phyloP scores from a whole-genome alignment of 31 red algal species.

The Pterothamnion heteromorphum region DNA sequence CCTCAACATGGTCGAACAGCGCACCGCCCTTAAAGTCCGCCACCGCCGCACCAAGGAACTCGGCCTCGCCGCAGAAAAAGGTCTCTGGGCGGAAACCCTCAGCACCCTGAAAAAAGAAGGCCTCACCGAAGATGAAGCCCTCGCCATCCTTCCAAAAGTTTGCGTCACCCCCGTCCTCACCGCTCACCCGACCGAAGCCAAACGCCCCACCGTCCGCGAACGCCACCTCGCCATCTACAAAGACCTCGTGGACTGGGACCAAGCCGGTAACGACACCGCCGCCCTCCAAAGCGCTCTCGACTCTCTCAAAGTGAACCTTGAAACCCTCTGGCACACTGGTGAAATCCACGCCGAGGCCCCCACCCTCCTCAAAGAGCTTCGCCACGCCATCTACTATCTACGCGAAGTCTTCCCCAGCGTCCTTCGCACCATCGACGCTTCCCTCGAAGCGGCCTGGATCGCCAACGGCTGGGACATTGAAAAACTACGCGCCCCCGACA shows the following conservation, averaged over 20 bases:
- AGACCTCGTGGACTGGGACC: constrained; percentile 44
- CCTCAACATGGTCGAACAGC: constrained; percentile 33
- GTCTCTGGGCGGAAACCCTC: constrained; percentile 10
- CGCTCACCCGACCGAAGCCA: constrained; percentile 76
- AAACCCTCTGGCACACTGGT: constrained; percentile 81
- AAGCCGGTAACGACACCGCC: constrained; percentile 29
- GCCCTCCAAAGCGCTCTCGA: neutral
- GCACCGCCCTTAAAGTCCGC: neutral
- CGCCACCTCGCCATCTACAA: constrained; percentile 55
- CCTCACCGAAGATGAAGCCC: constrained; percentile 52
- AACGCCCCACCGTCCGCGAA: constrained; percentile 47
- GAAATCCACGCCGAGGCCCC: constrained; percentile 75
- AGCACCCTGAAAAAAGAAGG: constrained; percentile 47
- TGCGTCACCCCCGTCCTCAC: constrained; percentile 69
- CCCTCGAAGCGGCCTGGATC: constrained; percentile 31
- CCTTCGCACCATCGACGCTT: constrained; percentile 42
- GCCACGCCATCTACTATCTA: constrained; percentile 70
- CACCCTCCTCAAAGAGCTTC: constrained; percentile 80
- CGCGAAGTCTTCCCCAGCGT: constrained; percentile 66
- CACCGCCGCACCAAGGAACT: neutral
- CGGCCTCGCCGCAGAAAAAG: neutral
- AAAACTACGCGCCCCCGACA: constrained; percentile 35
- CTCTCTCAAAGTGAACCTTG: constrained; percentile 30
- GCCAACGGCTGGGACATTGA: neutral
- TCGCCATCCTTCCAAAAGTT: constrained; percentile 35